Base-by-base conservation (phyloP, 129 eudicot genomes). In the Deinandra increscens region DNA sequence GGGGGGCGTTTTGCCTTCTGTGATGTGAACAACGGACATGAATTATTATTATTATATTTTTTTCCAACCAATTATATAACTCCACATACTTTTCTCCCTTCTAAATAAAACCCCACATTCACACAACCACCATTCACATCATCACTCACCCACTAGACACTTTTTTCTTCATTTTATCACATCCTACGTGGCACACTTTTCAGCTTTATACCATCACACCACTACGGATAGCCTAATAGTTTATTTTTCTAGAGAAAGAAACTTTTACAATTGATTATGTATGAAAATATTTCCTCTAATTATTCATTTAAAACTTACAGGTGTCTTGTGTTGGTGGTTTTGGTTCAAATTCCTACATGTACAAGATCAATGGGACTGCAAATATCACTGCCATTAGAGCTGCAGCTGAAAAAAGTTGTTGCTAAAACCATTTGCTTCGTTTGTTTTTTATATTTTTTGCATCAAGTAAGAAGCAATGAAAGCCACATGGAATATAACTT, bases 291-390 rank as follows among this genome's bases (percentile, higher is more conserved):
- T 13, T 43, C n/a, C 13, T 69, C 31, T 69, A 50, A 51, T 60
- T 22, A 22, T 29, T 13, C n/a, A 41, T 36, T 46, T 48, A 33
- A 72, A 64, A 73, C 33, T 46, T 81, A 80, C 83, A 93, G 99
- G 87, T 93, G 48, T 93, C 99, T 61, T 93, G 99, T 75, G 90
- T 93, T 68, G 99, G 99, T 70, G 95, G 93, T 64, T 89, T 93
- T 74, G 99, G 99, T 43, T 87, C 99, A 49, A 89, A 93, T 66
- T 81, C 97, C 44, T 73, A 81, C 71, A 93, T 93, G 99, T 93
- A 93, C 84, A 93, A 87, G 72, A 84, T 93, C 81, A 93, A 93
- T 75, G 99, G 99, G 61, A 89, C 95, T 75, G 99, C 99, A 76
- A 93, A 93, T 71, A 89, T 93, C 20, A 83, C 87, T 81, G 99